A percentile compares a stretch with the other conserved stretches of the same genome.
These are phyloP conservation scores for Didymellaceae sp. DNA, from an alignment of 2,329 filamentous ascomycete genomes.

Conservation along the genomic window DNA sequence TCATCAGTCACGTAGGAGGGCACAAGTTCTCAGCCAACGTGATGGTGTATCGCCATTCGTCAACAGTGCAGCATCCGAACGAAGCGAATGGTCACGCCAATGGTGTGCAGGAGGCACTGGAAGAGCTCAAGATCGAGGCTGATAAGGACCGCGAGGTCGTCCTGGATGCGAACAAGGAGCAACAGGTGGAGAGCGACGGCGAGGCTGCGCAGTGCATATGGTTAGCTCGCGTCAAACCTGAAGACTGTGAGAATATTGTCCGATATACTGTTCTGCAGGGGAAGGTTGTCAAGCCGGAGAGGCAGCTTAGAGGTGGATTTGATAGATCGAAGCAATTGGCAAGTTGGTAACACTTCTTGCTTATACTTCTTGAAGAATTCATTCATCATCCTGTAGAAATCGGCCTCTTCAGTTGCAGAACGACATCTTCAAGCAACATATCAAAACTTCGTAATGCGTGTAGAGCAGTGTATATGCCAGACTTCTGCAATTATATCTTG, in stretches of 20 bases:
- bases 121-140: conserved; percentile 48
- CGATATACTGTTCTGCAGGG: conserved; percentile 89
- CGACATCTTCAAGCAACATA: too few relatives aligned
- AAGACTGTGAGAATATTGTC: conserved; percentile 93
- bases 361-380: too few relatives aligned
- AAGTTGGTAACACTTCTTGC: conserved; percentile 79
- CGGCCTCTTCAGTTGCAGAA: too few relatives aligned
- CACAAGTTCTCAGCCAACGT: conserved; percentile 97
- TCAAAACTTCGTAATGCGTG: too few relatives aligned
- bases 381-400: too few relatives aligned
- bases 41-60: conserved; percentile 78
- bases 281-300: conserved; percentile 88
- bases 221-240: conserved; percentile 82
- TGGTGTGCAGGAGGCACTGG: conserved; percentile 44
- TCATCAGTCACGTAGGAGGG: conserved; percentile 93
- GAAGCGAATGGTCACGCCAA: conserved; percentile 29
- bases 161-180: conserved; percentile 42
- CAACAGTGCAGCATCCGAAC: conserved; percentile 27
- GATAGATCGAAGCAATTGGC: conserved; percentile 79
- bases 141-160: conserved; percentile 47
- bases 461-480: too few relatives aligned
- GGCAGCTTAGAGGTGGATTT: conserved; percentile 87
- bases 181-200: conserved; percentile 45
- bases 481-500: conserved; percentile 12
- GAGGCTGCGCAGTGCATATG: conserved; percentile 87